Evolutionary conservation across 345 rosid genomes (phyloP).

Genomic region (Leavenworthia alabamica): DNA sequence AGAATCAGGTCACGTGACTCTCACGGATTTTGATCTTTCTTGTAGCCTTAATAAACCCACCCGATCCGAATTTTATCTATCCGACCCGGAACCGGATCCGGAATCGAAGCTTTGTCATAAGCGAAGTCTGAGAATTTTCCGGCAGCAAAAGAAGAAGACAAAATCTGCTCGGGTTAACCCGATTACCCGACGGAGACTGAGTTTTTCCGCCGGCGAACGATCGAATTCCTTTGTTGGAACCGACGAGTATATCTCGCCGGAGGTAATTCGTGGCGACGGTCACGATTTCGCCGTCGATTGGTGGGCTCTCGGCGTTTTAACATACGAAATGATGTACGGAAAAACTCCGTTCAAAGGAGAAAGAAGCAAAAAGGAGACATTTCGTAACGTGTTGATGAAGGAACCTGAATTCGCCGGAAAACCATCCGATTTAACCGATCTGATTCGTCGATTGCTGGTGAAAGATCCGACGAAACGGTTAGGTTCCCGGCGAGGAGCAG

Average conservation of each 20-base stretch:
- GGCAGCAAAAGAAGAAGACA: constrained; percentile 39
- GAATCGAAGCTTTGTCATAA: too few relatives aligned
- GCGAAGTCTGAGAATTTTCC: constrained; percentile 21
- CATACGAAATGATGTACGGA: constrained; percentile 82
- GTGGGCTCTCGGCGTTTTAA: constrained; percentile 88
- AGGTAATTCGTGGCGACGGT: constrained; percentile 72
- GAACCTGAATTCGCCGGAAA: constrained; percentile 59
- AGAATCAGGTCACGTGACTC: constrained; percentile 76
- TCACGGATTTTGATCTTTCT: constrained; percentile 93
- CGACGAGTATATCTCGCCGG: constrained; percentile 91
- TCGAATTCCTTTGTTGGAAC: constrained; percentile 89
- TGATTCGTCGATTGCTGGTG: constrained; percentile 59
- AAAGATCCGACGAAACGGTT: constrained; percentile 67
- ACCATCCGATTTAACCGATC: constrained; percentile 49
- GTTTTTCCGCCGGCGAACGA: constrained; percentile 55
- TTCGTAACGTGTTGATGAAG: constrained; percentile 56
- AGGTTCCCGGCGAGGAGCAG: constrained; percentile 62
- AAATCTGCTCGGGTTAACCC: constrained; percentile 87
- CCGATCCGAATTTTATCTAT: not conserved
- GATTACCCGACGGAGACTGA: constrained; percentile 52
- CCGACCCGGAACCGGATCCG: constrained; percentile 6
- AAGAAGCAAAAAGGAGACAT: constrained; percentile 73
- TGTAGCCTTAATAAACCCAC: constrained; percentile 38
- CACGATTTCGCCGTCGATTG: constrained; percentile 96
- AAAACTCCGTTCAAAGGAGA: constrained; percentile 77